Evolutionary conservation across 768 basidiomycete species (phyloP), one percentile per base, ranked within the genome.

Genomic region (Trametes maxima): DNA sequence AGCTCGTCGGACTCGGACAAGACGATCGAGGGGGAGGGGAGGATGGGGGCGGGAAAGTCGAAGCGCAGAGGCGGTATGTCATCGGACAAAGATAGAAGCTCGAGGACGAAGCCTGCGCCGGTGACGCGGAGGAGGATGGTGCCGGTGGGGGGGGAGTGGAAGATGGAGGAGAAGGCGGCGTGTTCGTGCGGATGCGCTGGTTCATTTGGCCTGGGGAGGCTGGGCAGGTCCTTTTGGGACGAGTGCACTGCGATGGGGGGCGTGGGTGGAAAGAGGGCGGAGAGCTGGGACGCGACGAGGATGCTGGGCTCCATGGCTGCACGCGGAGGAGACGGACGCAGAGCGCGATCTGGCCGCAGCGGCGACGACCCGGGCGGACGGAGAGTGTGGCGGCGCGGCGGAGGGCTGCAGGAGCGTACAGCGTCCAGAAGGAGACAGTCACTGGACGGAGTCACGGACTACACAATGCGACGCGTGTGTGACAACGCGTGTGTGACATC

Each of bases 51-150:
- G 39, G 92, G 91, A 67, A 93, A 92, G 65, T 90, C 79, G 71
- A 95, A 85, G 59, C 91, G 86, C 63, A 94, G 81, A 17, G 92
- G 86, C 35, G 82, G 78, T 2, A 86, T 76, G 64, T 84, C 77
- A 1, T 82, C 80, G 5, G 89, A 84, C 46, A 93, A 77, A n/a
- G 92, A 90, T 39, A 86, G 70, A 47, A 95, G 82, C 69, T 95
- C 91, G 44, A 93, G 73, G 51, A 92, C 86, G 63, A 85, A 74
- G 24, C 87, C 88, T 46, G 82, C 85, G 63, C 94, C 88, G 55
- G 94, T 78, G 47, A 92, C 81, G 61, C 94, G 88, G 48, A 88
- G 73, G 53, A 94, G 81, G 54, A 94, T 79, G 50, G 87, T 81
- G 16, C 89, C 89, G 3, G 86, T 83, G 39, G 74, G 69, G 14